Evolutionary conservation across 768 basidiomycete genomes (phyloP), one percentile per base, ranked within the genome.

Genomic region (Filobasidium wieringae): DNA sequence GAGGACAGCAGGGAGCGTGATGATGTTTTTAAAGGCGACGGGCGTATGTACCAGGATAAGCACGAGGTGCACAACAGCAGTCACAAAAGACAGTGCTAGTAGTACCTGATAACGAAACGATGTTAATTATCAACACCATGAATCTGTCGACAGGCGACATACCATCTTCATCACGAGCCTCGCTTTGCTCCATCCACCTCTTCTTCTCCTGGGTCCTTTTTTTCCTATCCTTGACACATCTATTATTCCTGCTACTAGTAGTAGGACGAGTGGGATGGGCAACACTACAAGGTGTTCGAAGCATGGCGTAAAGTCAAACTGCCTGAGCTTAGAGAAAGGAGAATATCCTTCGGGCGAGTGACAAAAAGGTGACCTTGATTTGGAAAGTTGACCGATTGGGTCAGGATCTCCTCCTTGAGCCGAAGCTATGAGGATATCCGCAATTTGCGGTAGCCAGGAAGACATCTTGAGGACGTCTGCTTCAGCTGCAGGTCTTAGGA

Each of bases 251-350:
- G 77, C 60, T 54, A 82, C 30, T 30, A 82, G 53, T 52, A 84
- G 68, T 7, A 77, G 34, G 1, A 75, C 75, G 52, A 85, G 76
- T 0, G 84, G 65, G 4, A 76, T 59, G 0, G 86, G 78, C 1
- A 88, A 70, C 0, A 91, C 31, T 40, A 84, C 67, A 14, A 82
- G 84, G 62, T 88, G 84, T 64, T 92, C 85, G 62, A 85, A 87
- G 70, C 90, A 93, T 14, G 81, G 79, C 0, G 88, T 87, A 8
- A 84, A 63, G 70, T 92, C 90, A 68, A 89, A 87, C 14, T 79
- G 75, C 53, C 88, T 79, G 0, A 74, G 63, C 0, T 59, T 69
- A 0, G 88, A 89, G 17, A 82, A 73, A 15, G 79, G 75, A 8
- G 69, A 71, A 84, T 86, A 88, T 56, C 86, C 85, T 62, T 88